Evolutionary conservation across 2,329 filamentous ascomycete species (phyloP).

Genomic region (Cercospora sesami): DNA sequence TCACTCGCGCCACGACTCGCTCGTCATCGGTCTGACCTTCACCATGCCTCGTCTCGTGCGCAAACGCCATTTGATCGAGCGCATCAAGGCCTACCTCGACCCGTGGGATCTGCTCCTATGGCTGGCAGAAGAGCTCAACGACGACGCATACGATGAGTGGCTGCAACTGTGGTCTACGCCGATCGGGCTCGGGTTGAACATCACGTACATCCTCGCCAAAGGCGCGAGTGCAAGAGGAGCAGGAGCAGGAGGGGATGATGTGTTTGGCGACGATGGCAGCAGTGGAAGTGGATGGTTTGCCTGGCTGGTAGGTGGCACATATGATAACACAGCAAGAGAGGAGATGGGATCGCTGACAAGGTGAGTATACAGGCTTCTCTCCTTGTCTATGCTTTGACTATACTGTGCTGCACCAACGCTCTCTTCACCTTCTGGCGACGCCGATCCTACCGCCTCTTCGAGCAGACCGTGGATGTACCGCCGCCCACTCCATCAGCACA

Average conservation of each 20-base stretch:
- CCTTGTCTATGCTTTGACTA: constrained; percentile 67
- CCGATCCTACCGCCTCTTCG: constrained; percentile 88
- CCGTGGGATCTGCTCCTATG: constrained; percentile 87
- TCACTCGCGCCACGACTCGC: not conserved
- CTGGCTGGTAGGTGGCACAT: constrained; percentile 57
- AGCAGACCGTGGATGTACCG: constrained; percentile 73
- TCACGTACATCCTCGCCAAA: constrained; percentile 76
- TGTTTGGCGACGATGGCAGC: constrained; percentile 63
- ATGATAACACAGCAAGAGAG: not conserved
- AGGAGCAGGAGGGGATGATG: constrained; percentile 61
- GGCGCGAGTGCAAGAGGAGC: constrained; percentile 55
- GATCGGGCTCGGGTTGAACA: constrained; percentile 73
- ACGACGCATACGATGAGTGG: constrained; percentile 82
- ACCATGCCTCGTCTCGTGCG: constrained; percentile 78
- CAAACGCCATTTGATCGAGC: constrained; percentile 73
- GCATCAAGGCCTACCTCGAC: constrained; percentile 77
- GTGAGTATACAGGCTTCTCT: constrained; percentile 49
- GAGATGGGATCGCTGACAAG: not conserved
- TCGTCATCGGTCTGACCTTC: not conserved
- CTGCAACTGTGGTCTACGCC: constrained; percentile 71
- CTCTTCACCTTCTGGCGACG: constrained; percentile 78
- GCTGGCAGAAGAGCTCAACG: constrained; percentile 89
- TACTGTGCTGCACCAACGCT: constrained; percentile 72
- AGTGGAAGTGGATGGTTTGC: constrained; percentile 64
- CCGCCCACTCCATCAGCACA: constrained; percentile 82